These are phyloP conservation scores for Hyphopichia fennica DNA, from an alignment of 1,139 yeast genomes.

Conservation along the genomic window DNA sequence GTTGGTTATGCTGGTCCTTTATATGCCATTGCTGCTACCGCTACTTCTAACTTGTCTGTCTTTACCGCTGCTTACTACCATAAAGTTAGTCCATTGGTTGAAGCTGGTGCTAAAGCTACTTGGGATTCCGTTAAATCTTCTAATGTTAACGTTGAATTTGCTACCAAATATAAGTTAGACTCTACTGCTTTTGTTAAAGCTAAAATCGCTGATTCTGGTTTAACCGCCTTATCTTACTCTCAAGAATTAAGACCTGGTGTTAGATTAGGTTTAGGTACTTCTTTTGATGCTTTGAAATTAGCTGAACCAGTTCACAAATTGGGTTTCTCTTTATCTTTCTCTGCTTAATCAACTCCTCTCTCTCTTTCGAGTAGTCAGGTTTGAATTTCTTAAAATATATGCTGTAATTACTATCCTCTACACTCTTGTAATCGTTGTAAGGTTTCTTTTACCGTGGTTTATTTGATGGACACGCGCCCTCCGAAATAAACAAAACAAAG, in stretches of 20 bases:
- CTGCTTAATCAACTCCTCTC: no score
- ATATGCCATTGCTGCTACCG: constrained; percentile 86
- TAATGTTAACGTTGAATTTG: constrained; percentile 81
- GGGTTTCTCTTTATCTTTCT: constrained; percentile 90
- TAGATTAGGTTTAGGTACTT: constrained; percentile 95
- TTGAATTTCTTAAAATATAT: not conserved
- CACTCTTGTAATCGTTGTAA: no score
- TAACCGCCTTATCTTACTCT: constrained; percentile 91
- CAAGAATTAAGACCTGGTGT: constrained; percentile 97
- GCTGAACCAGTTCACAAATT: constrained; percentile 98
- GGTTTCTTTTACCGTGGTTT: no score
- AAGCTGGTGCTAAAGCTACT: constrained; percentile 97
- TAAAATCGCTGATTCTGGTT: constrained; percentile 95
- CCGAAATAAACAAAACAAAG: no score
- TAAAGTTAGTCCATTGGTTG: constrained; percentile 85
- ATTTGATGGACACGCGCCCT: no score
- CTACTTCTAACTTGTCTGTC: constrained; percentile 85
- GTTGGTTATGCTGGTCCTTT: constrained; percentile 89
- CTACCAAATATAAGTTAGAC: constrained; percentile 92
- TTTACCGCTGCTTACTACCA: constrained; percentile 98
- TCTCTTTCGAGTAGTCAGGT: not conserved
- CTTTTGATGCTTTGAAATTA: constrained; percentile 93
- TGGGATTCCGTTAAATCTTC: constrained; percentile 83
- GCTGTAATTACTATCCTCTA: no score
- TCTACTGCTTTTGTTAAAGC: constrained; percentile 89